Percentiles rank a stretch among this genome's conserved stretches.
These are phyloP conservation scores for Puccinia polysora DNA, from an alignment of 1,284 basidiomycete genomes.

Conservation along the genomic window DNA sequence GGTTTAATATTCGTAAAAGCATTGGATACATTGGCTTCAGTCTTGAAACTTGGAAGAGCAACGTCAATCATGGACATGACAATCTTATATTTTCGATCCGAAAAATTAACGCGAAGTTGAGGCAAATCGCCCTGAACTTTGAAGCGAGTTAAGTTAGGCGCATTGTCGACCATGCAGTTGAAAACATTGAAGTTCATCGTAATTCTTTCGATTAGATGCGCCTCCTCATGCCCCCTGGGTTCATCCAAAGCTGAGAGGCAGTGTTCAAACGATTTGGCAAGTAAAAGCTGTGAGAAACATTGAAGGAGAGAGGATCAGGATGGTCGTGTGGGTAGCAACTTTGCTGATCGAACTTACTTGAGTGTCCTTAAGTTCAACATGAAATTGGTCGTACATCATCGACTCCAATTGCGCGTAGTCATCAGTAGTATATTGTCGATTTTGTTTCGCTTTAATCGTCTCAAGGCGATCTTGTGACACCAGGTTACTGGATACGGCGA, in stretches of 20 bases:
- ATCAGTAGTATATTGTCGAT: conserved; percentile 78
- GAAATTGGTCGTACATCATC: conserved; percentile 93
- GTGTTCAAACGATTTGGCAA: conserved; percentile 77
- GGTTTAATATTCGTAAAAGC: conserved; percentile 6
- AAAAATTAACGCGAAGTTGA: conserved; percentile 83
- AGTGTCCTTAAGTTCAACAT: conserved; percentile 77
- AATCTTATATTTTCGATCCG: conserved; percentile 90
- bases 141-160: conserved; percentile 78
- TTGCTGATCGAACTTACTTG: conserved; percentile 61
- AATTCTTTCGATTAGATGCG: conserved; percentile 89
- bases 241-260: conserved; percentile 70
- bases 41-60: conserved; percentile 71
- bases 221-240: conserved; percentile 54
- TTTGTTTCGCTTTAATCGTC: conserved; percentile 77
- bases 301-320: not conserved
- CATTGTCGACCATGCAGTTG: conserved; percentile 86
- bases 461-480: conserved; percentile 77
- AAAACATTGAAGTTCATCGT: conserved; percentile 86
- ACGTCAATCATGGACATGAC: conserved; percentile 90
- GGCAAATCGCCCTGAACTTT: conserved; percentile 89
- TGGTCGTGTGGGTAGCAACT: not conserved
- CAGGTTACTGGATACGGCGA: conserved; percentile 83
- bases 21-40: conserved; percentile 57
- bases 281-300: conserved; percentile 71
- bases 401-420: conserved; percentile 85